Base-by-base conservation (phyloP, 2,329 filamentous ascomycete genomes). In the Botrytis squamosa region DNA sequence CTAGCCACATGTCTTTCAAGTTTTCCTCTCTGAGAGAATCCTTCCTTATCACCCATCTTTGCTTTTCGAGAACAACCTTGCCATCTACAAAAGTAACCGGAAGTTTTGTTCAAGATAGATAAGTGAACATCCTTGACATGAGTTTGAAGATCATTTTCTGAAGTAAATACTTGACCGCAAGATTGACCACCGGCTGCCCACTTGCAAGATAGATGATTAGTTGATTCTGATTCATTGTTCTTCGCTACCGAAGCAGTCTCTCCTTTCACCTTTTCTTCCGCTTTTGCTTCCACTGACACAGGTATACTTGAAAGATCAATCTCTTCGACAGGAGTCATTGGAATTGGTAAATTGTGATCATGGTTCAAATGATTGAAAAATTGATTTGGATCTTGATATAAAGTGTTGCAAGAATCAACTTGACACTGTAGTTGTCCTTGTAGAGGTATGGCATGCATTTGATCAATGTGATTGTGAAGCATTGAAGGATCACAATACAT, bases 1-100 rank as follows among this genome's bases (percentile, higher is more conserved):
- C 87, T 89, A 77, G 90, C 88, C 81, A 91, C 85, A 78, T 92
- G 90, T 63, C 90, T 84, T 76, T 90, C 89, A 29, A 91, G 83
- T 79, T 92, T 91, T 79, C 88, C 89, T 77, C 88, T 85, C 77
- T 90, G 88, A 3, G 84, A 84, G 75, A 91, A 91, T 25, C 86
- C 85, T 7, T 84, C 83, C 52, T 85, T 82, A 18, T 74, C 70
- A 18, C 75, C 76, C 33, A 76, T 74, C 65, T 78, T 80, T 12
- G 73, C 67, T 25, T 76, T 76, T 52, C 89, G 86, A 49, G 82
- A 83, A 80, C 90, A 92, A 60, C 84, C 85, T 22, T 84, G 81
- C 89, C 89, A 91, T 59, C 82, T 82, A 77, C 88, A 90, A n/a
- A 82, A 79, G 74, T 87, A 89, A 3, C 87, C 87, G 22, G 82